Base-by-base conservation (phyloP, 441 rosid species). In the Eutrema salsugineum region DNA sequence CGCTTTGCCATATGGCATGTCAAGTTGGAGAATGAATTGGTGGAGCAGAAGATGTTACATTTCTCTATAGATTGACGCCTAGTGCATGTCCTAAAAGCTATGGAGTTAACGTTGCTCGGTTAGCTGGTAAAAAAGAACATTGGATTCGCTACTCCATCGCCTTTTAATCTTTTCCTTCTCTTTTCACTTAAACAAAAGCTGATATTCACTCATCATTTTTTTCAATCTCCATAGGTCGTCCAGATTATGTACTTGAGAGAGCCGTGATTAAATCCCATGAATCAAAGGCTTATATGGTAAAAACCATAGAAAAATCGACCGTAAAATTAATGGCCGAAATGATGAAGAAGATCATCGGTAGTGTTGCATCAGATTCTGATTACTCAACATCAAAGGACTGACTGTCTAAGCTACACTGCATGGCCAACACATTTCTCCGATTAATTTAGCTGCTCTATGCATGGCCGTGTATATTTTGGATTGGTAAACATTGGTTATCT, bases 11-110 rank as follows among this genome's bases (percentile, higher is more conserved):
- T 75, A 93, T 91, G 99, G 97, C 82, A 28, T 93, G 98, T 83
- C 88, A 87, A 81, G 94, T 91, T 11, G 98, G 97, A 83, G 79
- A 73, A 77, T 87, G 87, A 64, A 78, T 4, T 56, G 84, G 73
- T 71, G 93, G 92, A 77, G 70, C 79, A 20, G 97, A 96, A 75
- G 97, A 96, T 78, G 97, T 96, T 27, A 87, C 94, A 19, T 96
- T 93, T 79, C 99, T 93, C 53, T 90, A 93, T 78, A 85, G 91
- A 79, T 78, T 93, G 81, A 89, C 83, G 17, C 72, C 79, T 55
- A 97, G 98, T 66, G 91, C 92, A 49, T 95, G 99, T 82, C 99
- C 98, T 51, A 95, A 93, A 82, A 95, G 99, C 83, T 91, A 93
- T 58, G 98, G 99, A 64, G 95, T 93, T 76, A 95, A 95, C 62